These are phyloP conservation scores for Alopecurus myosuroides DNA, from an alignment of 176 grass and related monocot species.

Conservation along the genomic window DNA sequence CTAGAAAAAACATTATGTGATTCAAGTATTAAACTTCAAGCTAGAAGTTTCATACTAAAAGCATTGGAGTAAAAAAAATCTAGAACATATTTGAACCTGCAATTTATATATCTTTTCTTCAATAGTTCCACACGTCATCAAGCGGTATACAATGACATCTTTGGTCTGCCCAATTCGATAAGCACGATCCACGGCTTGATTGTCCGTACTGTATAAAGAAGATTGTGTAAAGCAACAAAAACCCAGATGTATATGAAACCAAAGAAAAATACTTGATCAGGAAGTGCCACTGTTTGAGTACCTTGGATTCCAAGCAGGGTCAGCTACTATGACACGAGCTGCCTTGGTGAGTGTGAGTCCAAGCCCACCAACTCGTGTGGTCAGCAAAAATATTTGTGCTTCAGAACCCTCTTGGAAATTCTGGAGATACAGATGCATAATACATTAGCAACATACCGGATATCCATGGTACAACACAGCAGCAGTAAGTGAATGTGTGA, in stretches of 20 bases:
- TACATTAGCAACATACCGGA: conserved; percentile 18
- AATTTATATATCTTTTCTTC: conserved; percentile 98
- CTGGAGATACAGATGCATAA: conserved; percentile 36
- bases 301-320: conserved; percentile 99
- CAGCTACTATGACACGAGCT: conserved; percentile 88
- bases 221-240: neutral
- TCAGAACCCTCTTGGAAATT: conserved; percentile 84
- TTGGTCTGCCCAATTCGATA: conserved; percentile 95
- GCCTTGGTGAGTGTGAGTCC: conserved; percentile 96
- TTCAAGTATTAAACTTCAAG: neutral
- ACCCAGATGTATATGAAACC: neutral
- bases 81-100: conserved; percentile 47
- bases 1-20: conserved; percentile 25
- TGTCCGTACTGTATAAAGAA: conserved; percentile 66
- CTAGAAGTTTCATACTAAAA: neutral
- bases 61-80: neutral
- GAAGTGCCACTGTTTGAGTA: conserved; percentile 5
- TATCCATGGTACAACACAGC: conserved; percentile 16
- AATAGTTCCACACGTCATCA: conserved; percentile 94
- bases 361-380: conserved; percentile 96
- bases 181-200: conserved; percentile 90
- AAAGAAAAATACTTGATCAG: neutral
- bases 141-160: conserved; percentile 84
- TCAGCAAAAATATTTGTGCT: conserved; percentile 89
- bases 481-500: neutral